phyloP scores from a whole-genome alignment of 768 basidiomycete species.

The Mycena rebaudengoi region DNA sequence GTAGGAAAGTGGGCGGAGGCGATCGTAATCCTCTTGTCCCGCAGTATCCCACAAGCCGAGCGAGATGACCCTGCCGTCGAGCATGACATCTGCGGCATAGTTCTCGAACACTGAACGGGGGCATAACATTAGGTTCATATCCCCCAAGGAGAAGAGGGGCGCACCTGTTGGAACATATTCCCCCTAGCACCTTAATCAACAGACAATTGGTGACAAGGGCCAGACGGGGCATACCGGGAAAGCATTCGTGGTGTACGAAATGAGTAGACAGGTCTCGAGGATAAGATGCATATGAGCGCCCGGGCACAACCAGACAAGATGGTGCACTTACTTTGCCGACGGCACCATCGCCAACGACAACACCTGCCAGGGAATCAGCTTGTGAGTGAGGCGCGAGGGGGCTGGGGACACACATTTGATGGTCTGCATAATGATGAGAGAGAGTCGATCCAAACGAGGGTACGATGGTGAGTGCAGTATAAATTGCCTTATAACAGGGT shows the following conservation, averaged over 20 bases:
- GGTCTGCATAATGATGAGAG: slow-evolving; percentile 88
- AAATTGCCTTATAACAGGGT: too few relatives aligned
- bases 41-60: slow-evolving; percentile 99
- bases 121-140: slow-evolving; percentile 15
- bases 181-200: slow-evolving; percentile 61
- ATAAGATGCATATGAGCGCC: slow-evolving; percentile 33
- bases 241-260: slow-evolving; percentile 99
- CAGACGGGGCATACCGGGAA: slow-evolving; percentile 81
- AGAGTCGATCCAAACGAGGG: too few relatives aligned
- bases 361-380: slow-evolving; percentile 73
- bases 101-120: slow-evolving; percentile 88
- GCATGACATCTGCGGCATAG: slow-evolving; percentile 98
- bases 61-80: slow-evolving; percentile 98
- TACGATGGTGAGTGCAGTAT: too few relatives aligned
- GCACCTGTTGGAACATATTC: slow-evolving; percentile 96
- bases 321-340: slow-evolving; percentile 89
- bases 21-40: slow-evolving; percentile 99
- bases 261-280: slow-evolving; percentile 92
- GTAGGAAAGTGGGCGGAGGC: slow-evolving; percentile 96
- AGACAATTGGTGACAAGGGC: slow-evolving; percentile 11
- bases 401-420: slow-evolving; percentile 79
- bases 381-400: slow-evolving; percentile 38
- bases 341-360: slow-evolving; percentile 98
- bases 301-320: too few relatives aligned
- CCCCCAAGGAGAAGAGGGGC: slow-evolving; percentile 30